Conservation (phyloP, 2,329 filamentous ascomycete genomes). For the Nothopassalora personata region DNA sequence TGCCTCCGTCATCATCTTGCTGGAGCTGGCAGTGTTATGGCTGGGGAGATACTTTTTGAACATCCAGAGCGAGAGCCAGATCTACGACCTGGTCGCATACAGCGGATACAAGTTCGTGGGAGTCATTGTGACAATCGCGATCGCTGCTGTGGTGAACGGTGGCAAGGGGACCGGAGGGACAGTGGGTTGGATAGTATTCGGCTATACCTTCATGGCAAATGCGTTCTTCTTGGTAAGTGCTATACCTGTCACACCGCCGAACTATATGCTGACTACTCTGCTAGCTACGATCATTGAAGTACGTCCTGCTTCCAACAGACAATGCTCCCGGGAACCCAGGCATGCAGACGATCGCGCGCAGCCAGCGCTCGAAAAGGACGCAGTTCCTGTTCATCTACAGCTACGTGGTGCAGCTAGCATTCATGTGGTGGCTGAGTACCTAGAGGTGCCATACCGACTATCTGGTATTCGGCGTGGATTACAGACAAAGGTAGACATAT, state of each 20-base stretch:
- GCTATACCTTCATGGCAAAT: conserved; percentile 90
- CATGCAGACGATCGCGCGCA: conserved; percentile 70
- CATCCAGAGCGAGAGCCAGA: conserved; percentile 89
- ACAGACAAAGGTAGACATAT: not conserved
- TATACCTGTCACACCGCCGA: not conserved
- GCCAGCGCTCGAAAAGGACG: conserved; percentile 79
- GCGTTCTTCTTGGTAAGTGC: conserved; percentile 84
- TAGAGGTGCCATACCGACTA: not conserved
- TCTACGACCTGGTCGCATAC: conserved; percentile 91
- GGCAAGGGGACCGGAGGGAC: conserved; percentile 80
- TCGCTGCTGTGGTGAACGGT: conserved; percentile 71
- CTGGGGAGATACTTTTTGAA: conserved; percentile 87
- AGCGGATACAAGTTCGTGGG: conserved; percentile 98
- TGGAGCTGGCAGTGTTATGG: conserved; percentile 88
- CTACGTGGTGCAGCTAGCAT: conserved; percentile 86
- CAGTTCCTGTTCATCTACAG: conserved; percentile 93
- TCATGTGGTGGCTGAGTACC: conserved; percentile 78
- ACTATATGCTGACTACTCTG: conserved; percentile 9
- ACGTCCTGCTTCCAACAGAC: conserved; percentile 86
- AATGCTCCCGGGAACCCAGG: conserved; percentile 57
- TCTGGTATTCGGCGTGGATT: not conserved
- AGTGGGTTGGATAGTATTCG: conserved; percentile 82
- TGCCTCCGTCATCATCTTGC: conserved; percentile 72
- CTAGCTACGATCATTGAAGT: conserved; percentile 88
- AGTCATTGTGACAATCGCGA: conserved; percentile 79